Evolutionary conservation across 2,329 filamentous ascomycete genomes (phyloP).

Genomic region (Fusarium zealandicum): DNA sequence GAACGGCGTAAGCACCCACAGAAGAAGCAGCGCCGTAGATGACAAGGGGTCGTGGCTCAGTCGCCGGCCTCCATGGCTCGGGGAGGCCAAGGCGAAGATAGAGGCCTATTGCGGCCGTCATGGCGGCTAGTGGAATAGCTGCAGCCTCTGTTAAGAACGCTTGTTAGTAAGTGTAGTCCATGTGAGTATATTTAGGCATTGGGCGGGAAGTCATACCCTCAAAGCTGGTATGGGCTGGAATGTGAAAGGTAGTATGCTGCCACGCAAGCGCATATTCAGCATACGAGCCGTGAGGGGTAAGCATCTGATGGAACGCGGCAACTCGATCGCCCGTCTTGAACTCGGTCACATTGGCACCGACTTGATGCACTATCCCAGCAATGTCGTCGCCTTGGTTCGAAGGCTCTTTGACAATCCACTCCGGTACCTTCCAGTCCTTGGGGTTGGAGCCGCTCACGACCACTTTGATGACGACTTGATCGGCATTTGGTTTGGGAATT

Average conservation of each 20-base stretch:
- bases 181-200: background rate
- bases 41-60: slow-evolving; percentile 48
- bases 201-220: slow-evolving; percentile 65
- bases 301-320: slow-evolving; percentile 60
- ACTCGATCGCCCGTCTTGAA: slow-evolving; percentile 53
- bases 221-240: slow-evolving; percentile 57
- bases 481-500: background rate
- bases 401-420: background rate
- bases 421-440: slow-evolving; percentile 41
- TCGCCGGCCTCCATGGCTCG: slow-evolving; percentile 6
- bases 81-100: slow-evolving; percentile 16
- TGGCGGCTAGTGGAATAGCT: slow-evolving; percentile 12
- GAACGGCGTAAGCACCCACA: slow-evolving; percentile 64
- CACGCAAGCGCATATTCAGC: slow-evolving; percentile 68
- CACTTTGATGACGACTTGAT: background rate
- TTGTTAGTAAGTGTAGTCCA: background rate
- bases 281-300: slow-evolving; percentile 58
- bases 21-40: slow-evolving; percentile 61
- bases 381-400: slow-evolving; percentile 39
- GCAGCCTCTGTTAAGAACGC: slow-evolving; percentile 8
- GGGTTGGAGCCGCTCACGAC: slow-evolving; percentile 34
- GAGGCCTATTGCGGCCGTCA: slow-evolving; percentile 9
- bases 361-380: slow-evolving; percentile 29
- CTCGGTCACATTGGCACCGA: slow-evolving; percentile 31
- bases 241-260: slow-evolving; percentile 63